Evolutionary conservation across 345 rosid species (phyloP).

Genomic region (Sisymbrium altissimum): DNA sequence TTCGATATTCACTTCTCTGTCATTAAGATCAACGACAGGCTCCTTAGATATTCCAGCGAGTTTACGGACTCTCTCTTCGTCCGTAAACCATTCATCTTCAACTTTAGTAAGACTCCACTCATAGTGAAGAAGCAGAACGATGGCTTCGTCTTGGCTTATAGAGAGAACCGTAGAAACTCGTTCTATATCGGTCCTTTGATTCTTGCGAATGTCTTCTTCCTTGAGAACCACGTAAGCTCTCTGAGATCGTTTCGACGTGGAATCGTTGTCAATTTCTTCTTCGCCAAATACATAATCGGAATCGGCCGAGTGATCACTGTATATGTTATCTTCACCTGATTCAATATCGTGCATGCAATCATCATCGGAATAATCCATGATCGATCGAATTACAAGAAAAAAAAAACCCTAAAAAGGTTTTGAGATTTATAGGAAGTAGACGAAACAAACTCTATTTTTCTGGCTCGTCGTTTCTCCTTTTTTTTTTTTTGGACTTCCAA

Average conservation of each 20-base stretch:
- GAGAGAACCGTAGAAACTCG: slow-evolving; percentile 67
- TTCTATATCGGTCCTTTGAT: slow-evolving; percentile 64
- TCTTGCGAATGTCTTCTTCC: slow-evolving; percentile 58
- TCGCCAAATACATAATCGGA: slow-evolving; percentile 42
- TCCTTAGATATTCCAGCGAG: slow-evolving; percentile 62
- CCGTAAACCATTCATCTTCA: slow-evolving; percentile 85
- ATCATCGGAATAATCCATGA: slow-evolving; percentile 55
- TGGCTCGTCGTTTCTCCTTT: no score
- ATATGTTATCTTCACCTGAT: slow-evolving; percentile 53
- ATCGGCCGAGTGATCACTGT: slow-evolving; percentile 46
- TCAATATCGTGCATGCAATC: slow-evolving; percentile 46
- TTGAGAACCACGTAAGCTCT: slow-evolving; percentile 51
- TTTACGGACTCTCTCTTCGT: slow-evolving; percentile 63
- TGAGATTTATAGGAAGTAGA: neutral
- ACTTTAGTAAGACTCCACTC: slow-evolving; percentile 70
- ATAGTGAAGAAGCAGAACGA: slow-evolving; percentile 55
- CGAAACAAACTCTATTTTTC: no score
- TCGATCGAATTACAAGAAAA: neutral
- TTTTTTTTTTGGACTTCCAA: no score
- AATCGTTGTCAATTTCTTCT: neutral
- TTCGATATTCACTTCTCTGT: slow-evolving; percentile 36
- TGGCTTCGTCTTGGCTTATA: slow-evolving; percentile 49
- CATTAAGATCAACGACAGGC: slow-evolving; percentile 37
- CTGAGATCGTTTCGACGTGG: slow-evolving; percentile 40
- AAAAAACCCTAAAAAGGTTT: neutral